Conservation (phyloP, 2,329 filamentous ascomycete species). For the Emericellopsis atlantica region DNA sequence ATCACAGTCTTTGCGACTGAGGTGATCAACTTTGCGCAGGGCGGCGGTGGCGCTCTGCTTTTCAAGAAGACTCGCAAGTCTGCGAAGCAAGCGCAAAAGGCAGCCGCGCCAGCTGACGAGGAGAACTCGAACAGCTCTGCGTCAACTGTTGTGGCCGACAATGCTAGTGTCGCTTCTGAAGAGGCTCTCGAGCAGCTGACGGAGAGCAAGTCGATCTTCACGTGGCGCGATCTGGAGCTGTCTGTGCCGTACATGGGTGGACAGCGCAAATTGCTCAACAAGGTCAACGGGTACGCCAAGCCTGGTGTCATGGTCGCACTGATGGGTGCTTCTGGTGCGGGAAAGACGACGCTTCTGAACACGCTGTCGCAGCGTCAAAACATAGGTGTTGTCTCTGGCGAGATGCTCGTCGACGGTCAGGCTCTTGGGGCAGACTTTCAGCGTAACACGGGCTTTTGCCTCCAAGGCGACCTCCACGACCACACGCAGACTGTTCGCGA, state of each 20-base stretch:
- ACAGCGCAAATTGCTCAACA: constrained; percentile 17
- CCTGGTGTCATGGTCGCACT: constrained; percentile 70
- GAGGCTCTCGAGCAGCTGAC: constrained; percentile 11
- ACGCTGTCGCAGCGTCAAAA: constrained; percentile 61
- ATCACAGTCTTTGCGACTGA: constrained; percentile 58
- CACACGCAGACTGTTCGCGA: constrained; percentile 51
- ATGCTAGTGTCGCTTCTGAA: neutral
- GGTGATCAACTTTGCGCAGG: constrained; percentile 45
- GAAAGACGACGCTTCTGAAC: constrained; percentile 75
- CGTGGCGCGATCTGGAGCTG: constrained; percentile 59
- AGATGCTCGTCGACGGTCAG: constrained; percentile 64
- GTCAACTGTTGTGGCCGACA: neutral
- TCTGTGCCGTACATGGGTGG: constrained; percentile 42
- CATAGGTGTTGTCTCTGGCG: constrained; percentile 60
- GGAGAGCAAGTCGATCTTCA: constrained; percentile 38
- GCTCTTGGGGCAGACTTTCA: constrained; percentile 61
- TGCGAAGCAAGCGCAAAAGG: constrained; percentile 27
- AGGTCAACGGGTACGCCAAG: constrained; percentile 66
- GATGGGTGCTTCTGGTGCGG: constrained; percentile 71
- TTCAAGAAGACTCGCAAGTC: constrained; percentile 58
- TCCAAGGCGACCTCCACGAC: constrained; percentile 55
- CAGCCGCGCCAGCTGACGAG: constrained; percentile 12
- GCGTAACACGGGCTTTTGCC: constrained; percentile 55
- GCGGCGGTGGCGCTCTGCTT: constrained; percentile 55
- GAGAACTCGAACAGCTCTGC: constrained; percentile 21